Evolutionary conservation across 2,329 filamentous ascomycete genomes (phyloP), one percentile per base, ranked within the genome.

Genomic region (Metarhizium rileyi): DNA sequence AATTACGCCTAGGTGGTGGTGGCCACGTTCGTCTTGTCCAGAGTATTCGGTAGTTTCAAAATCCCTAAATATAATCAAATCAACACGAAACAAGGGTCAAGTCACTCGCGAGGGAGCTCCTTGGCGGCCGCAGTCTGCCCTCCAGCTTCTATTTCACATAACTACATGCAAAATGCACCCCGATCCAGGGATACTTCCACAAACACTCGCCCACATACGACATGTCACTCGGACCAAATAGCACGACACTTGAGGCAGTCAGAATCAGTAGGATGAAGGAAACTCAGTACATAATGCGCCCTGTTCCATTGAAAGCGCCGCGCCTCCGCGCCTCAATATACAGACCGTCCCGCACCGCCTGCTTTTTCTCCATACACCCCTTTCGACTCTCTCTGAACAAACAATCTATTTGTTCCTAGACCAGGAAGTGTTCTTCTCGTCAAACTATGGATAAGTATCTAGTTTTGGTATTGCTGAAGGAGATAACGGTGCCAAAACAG

Each of bases 321-420:
- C 42, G 50, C 47, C 50, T 54, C 52, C 52, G 48, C 50, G 47
- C 50, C 46, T 23, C 44, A 40, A 18, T 23, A 48, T 43, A 30
- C 47, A 33, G n/a, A 25, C 41, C 27, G 25, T 38, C 6, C 35
- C 28, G 28, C 35, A 20, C 42, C 41, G 7, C 35, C 25, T 22
- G 23, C 5, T 41, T 28, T 41, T 43, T 26, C 23, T 23, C 25
- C 22, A 25, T 42, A 42, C 38, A 42, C 12, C 22, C 20, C 20
- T 23, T 14, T 25, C 2, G 22, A 42, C 38, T 25, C 20, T 25
- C 20, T 18, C 38, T 25, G 38, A 3, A 7, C 20, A 42, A 23
- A 4, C 12, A 42, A 42, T 23, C 22, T 25, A 42, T 9, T 23
- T n/a, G 10, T 14, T 22, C 22, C 20, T 42, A 38, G 20, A 38